These are phyloP conservation scores for Saccharomycopsis hybrid DNA, from an alignment of 1,139 yeast genomes.

Conservation along the genomic window DNA sequence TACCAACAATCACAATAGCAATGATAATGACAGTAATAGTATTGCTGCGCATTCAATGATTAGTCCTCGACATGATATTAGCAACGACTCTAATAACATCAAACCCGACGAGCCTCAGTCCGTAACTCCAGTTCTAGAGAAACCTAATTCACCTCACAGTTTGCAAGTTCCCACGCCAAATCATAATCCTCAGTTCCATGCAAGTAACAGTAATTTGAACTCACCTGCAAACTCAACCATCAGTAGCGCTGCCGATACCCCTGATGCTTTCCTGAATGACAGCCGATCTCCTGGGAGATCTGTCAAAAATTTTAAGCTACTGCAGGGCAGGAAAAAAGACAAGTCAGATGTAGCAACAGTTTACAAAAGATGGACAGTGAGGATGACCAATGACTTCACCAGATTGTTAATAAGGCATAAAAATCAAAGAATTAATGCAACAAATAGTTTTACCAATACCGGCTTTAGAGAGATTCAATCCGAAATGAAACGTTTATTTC, in stretches of 20 bases:
- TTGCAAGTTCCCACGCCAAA: background rate
- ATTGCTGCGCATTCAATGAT: too few species aligned
- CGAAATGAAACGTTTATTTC: constrained; percentile 15
- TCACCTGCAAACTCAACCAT: constrained; percentile 2
- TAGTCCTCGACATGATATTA: too few species aligned
- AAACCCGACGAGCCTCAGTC: too few species aligned
- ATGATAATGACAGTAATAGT: background rate
- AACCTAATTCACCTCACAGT: too few species aligned
- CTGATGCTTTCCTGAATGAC: background rate
- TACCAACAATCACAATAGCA: background rate
- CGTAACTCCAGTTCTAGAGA: too few species aligned
- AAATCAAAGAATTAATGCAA: constrained; percentile 14
- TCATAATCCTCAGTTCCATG: background rate
- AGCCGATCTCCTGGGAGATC: background rate
- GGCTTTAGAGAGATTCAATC: constrained; percentile 19
- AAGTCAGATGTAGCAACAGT: constrained; percentile 10
- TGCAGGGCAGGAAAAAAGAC: background rate
- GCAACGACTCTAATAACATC: too few species aligned
- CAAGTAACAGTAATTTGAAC: background rate
- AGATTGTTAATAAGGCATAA: constrained; percentile 16
- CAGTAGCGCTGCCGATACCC: background rate
- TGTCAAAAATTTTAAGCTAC: background rate
- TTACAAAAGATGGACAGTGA: constrained; percentile 21
- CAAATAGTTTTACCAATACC: constrained; percentile 20
- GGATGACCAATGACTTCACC: constrained; percentile 21